Evolutionary conservation across 75 land plant genomes (phyloP).

Genomic region (Pinus taeda): DNA sequence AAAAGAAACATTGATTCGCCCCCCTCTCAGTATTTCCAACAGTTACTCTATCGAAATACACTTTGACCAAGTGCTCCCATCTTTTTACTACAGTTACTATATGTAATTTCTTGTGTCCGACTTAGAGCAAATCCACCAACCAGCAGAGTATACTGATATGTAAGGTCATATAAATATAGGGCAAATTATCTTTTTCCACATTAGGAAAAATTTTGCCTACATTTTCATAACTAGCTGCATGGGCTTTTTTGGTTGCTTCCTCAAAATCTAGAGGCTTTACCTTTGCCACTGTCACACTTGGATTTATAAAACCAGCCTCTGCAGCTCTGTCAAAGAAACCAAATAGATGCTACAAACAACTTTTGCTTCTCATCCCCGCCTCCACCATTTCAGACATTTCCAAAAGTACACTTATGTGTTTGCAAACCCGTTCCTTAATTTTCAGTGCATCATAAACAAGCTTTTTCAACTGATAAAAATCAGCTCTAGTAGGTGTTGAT

Average conservation of each 20-base stretch:
- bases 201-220: slow-evolving; percentile 43
- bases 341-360: slow-evolving; percentile 78
- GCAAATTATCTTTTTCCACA: slow-evolving; percentile 17
- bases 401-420: slow-evolving; percentile 83
- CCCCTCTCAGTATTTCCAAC: no score
- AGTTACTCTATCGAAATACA: no score
- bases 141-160: slow-evolving; percentile 71
- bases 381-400: slow-evolving; percentile 94
- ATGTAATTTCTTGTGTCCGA: slow-evolving; percentile 58
- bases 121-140: slow-evolving; percentile 82
- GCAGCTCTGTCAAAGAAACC: slow-evolving; percentile 75
- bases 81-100: no score
- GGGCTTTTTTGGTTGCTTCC: slow-evolving; percentile 62
- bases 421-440: slow-evolving; percentile 55
- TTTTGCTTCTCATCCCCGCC: slow-evolving; percentile 85
- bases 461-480: slow-evolving; percentile 38
- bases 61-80: no score
- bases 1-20: no score
- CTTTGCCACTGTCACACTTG: slow-evolving; percentile 30
- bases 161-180: slow-evolving; percentile 88
- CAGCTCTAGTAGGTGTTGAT: slow-evolving; percentile 42
- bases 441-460: slow-evolving; percentile 56
- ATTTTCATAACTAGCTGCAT: slow-evolving; percentile 44
- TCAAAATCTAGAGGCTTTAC: slow-evolving; percentile 61
- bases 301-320: slow-evolving; percentile 71